These are phyloP conservation scores for Calonectria pseudoreteaudii DNA, from an alignment of 2,329 filamentous ascomycete genomes.

Conservation along the genomic window DNA sequence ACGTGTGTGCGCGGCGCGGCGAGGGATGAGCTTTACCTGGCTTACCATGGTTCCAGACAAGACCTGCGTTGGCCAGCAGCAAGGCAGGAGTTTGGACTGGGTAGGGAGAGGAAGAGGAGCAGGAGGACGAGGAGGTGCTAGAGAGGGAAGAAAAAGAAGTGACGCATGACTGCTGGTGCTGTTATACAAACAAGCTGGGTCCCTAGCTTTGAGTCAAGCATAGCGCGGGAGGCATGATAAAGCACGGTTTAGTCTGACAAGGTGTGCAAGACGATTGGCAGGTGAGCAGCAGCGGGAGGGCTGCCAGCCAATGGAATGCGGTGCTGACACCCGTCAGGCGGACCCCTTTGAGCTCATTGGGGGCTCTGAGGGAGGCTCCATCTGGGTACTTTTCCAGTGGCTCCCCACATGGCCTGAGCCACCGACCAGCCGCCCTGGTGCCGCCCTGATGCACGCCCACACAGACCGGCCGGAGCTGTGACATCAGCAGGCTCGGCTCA, in stretches of 20 bases:
- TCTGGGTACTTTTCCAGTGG: neutral
- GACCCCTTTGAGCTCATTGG: neutral
- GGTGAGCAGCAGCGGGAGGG: neutral
- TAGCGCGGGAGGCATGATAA: constrained; percentile 2
- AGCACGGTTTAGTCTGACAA: constrained; percentile 16
- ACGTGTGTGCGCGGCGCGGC: neutral
- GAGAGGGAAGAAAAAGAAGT: neutral
- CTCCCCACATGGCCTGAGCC: neutral
- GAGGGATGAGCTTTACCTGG: constrained; percentile 26
- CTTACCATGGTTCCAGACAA: constrained; percentile 26
- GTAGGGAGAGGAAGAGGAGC: neutral
- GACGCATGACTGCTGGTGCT: constrained; percentile 13
- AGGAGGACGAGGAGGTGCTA: neutral
- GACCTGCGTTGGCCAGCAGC: constrained; percentile 14
- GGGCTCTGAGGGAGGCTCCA: neutral
- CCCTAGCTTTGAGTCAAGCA: neutral
- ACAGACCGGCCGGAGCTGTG: neutral
- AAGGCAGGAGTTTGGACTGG: constrained; percentile 1
- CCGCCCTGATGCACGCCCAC: neutral
- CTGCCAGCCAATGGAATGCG: neutral
- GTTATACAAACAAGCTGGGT: constrained; percentile 13
- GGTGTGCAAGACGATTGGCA: constrained; percentile 21
- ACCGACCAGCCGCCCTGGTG: neutral
- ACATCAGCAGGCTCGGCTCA: constrained; percentile 14
- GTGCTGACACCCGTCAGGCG: neutral